Base-by-base conservation (phyloP, 192 early-diverging fungal species). In the Chytriomyces hyalinus region DNA sequence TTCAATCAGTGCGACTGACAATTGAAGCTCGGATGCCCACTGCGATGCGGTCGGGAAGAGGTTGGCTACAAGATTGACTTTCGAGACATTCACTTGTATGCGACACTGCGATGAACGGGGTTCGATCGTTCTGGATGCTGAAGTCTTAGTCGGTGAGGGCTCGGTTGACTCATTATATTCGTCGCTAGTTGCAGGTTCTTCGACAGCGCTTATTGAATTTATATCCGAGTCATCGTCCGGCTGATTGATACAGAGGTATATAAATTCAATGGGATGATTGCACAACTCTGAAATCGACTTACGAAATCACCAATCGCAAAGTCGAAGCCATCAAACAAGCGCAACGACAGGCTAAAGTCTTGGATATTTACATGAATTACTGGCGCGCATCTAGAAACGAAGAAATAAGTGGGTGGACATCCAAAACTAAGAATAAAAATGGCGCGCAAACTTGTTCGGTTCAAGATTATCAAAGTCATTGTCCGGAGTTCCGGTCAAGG, bases 321-420 rank as follows among this genome's bases (percentile, higher is more conserved):
- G 62, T 93, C 91, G 68, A 86, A 84, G 1, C 93, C 93, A 80
- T 91, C 91, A 70, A 88, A 91, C 9, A 94, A 64, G 22, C 88
- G 82, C 86, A 91, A 90, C 7, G 83, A 61, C 61, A 94, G 60
- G 47, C 87, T 85, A 43, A 91, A 83, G 70, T 93, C 88, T 50
- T 85, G 78, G 5, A 93, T 67, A n/a, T 84, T 80, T 17, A 92
- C 44, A 3, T 86, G 84, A 24, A 87, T 62, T 49, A 81, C 10
- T 45, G 72, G 72, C 6, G 61, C 13, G 6, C n/a, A 11, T 59
- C 70, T 71, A 43, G 26, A 57, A 49, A 47, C 36, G 4, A 68
- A 68, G 43, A 24, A 8, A 13, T 74, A 45, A 6, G 6, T 48
- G 60, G 17, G 13, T 45, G 51, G 36, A n/a, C 45, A 74, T 13